Percentiles rank a stretch among this genome's conserved stretches.
phyloP scores from a whole-genome alignment of 768 basidiomycete species.

The Lentinula sp. region DNA sequence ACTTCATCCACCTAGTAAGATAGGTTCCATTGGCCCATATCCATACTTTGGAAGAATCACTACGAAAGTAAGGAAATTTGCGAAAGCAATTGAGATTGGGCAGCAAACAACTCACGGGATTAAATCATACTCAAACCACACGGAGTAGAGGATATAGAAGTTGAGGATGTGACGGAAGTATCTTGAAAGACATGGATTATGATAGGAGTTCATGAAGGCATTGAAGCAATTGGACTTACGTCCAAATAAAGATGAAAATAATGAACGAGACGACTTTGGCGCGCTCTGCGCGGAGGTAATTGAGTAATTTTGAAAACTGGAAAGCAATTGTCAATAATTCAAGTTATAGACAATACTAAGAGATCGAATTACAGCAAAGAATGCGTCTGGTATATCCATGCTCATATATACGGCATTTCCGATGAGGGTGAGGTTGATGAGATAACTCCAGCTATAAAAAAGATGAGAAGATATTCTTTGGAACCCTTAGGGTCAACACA shows the following conservation, averaged over 20 bases:
- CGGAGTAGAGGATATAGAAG: slow-evolving; percentile 79
- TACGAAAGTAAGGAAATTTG: neutral
- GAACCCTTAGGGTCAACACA: neutral
- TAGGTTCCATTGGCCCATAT: slow-evolving; percentile 45
- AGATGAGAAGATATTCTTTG: neutral
- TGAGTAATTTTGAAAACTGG: slow-evolving; percentile 79
- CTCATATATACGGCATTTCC: slow-evolving; percentile 92
- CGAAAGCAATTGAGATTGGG: neutral
- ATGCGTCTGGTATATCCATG: slow-evolving; percentile 94
- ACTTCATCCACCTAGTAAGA: slow-evolving; percentile 59
- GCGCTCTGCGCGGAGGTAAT: slow-evolving; percentile 72
- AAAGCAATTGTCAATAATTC: neutral
- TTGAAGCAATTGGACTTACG: slow-evolving; percentile 48
- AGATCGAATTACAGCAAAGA: slow-evolving; percentile 62
- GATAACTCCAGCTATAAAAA: slow-evolving; percentile 58
- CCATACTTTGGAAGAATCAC: slow-evolving; percentile 23
- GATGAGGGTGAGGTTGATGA: slow-evolving; percentile 75
- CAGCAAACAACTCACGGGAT: slow-evolving; percentile 55
- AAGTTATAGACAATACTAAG: neutral
- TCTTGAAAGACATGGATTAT: slow-evolving; percentile 27
- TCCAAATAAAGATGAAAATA: slow-evolving; percentile 42
- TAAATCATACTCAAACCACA: slow-evolving; percentile 72
- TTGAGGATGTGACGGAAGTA: slow-evolving; percentile 96
- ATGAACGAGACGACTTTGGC: slow-evolving; percentile 59
- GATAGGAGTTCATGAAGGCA: slow-evolving; percentile 23